Percentiles rank a stretch among this genome's conserved stretches.
Conservation (phyloP, 2,329 filamentous ascomycete genomes). For the Cercospora sesami region DNA sequence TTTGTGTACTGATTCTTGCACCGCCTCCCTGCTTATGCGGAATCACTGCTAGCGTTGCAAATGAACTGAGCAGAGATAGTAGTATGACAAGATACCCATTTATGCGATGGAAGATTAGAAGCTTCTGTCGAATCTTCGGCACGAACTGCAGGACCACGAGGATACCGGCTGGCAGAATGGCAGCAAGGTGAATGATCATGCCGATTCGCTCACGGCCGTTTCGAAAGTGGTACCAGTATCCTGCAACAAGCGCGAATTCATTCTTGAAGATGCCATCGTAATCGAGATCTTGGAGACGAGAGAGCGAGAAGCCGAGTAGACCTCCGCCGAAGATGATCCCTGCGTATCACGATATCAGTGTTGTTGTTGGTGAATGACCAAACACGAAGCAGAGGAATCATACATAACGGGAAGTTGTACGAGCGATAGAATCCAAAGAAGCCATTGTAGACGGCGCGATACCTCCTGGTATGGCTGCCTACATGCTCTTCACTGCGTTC, state of each 20-base stretch:
- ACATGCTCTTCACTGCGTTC: neutral
- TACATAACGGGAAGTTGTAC: neutral
- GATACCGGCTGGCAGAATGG: neutral
- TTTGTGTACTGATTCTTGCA: neutral
- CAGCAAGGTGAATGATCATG: neutral
- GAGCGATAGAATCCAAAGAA: neutral
- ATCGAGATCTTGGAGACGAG: neutral
- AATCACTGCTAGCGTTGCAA: neutral
- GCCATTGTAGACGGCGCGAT: neutral
- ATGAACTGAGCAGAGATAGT: neutral
- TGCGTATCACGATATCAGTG: too few relatives aligned
- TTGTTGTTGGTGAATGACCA: too few relatives aligned
- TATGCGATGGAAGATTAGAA: neutral
- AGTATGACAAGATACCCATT: neutral
- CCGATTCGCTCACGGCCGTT: neutral
- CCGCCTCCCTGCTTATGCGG: neutral
- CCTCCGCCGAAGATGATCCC: neutral
- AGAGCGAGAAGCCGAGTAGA: neutral
- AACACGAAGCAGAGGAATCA: too few relatives aligned
- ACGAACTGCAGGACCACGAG: neutral
- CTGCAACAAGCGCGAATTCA: neutral
- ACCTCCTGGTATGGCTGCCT: neutral
- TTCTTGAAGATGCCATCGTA: neutral
- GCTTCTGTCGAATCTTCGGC: neutral
- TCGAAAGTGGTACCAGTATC: neutral